These are phyloP conservation scores for Sarcocystis neurona DNA, from an alignment of 169 alveolate species.

Conservation along the genomic window DNA sequence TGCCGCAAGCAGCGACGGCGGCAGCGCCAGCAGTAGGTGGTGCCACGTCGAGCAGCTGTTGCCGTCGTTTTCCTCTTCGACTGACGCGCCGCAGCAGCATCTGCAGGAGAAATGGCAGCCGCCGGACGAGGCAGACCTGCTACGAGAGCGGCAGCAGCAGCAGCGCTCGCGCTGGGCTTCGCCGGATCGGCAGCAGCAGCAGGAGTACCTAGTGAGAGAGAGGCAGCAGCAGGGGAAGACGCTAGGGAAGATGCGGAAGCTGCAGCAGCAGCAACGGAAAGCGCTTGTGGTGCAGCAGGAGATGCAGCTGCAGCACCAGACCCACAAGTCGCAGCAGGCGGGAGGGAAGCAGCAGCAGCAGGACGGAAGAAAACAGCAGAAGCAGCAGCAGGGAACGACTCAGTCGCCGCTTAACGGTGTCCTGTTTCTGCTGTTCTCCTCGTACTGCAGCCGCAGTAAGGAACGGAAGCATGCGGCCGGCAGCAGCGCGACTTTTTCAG, in stretches of 20 bases:
- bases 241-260: background rate
- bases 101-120: too few species aligned
- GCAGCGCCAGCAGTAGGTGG: constrained; percentile 23
- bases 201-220: background rate
- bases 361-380: too few species aligned
- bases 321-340: background rate
- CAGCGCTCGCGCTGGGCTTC: background rate
- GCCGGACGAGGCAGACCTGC: background rate
- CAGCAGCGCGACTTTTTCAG: too few species aligned
- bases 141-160: background rate
- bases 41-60: constrained; percentile 6
- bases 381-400: too few species aligned
- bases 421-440: too few species aligned
- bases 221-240: background rate
- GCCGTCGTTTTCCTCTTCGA: too few species aligned
- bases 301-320: too few species aligned
- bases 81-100: too few species aligned
- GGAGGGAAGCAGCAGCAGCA: background rate
- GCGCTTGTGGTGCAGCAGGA: too few species aligned
- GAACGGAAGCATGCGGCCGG: too few species aligned
- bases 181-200: background rate
- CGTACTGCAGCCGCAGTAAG: too few species aligned
- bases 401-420: too few species aligned
- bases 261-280: background rate
- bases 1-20: constrained; percentile 31